Evolutionary conservation across 192 early-diverging fungal genomes (phyloP).

Genomic region (Podila horticola): DNA sequence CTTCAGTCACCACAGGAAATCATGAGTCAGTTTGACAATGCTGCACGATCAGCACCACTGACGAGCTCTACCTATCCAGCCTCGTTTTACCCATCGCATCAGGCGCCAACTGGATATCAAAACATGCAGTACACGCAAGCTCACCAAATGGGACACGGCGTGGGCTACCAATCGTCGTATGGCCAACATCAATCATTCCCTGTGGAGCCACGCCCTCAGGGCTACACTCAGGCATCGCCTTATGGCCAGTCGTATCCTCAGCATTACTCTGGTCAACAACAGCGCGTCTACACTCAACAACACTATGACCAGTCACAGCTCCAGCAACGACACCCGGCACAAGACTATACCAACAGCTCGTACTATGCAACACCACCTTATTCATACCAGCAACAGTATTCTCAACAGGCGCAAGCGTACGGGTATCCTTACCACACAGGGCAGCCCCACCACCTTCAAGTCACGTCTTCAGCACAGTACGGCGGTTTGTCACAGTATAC

Average conservation of each 20-base stretch:
- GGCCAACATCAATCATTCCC: not conserved
- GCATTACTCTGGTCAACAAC: slow-evolving; percentile 9
- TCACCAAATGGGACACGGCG: not conserved
- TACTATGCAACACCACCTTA: not conserved
- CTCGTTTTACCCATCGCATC: not conserved
- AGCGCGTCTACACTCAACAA: slow-evolving; percentile 9
- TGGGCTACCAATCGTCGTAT: slow-evolving; percentile 5
- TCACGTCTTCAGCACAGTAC: not conserved
- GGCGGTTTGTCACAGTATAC: not conserved
- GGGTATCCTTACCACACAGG: not conserved
- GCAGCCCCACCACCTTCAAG: not conserved
- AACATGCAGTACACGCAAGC: not conserved
- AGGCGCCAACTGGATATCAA: not conserved
- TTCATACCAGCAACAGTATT: slow-evolving; percentile 10
- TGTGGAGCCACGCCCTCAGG: slow-evolving; percentile 15
- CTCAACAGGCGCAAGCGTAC: slow-evolving; percentile 8
- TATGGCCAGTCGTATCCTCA: slow-evolving; percentile 17
- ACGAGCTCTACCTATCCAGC: not conserved
- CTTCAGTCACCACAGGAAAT: not conserved
- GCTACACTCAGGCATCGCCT: slow-evolving; percentile 12
- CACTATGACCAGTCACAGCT: not conserved
- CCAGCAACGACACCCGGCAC: slow-evolving; percentile 6
- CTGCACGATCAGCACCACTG: not conserved
- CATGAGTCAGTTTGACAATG: not conserved
- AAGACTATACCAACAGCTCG: not conserved